Conservation (phyloP, 129 eudicot species). For the Calendula officinalis region DNA sequence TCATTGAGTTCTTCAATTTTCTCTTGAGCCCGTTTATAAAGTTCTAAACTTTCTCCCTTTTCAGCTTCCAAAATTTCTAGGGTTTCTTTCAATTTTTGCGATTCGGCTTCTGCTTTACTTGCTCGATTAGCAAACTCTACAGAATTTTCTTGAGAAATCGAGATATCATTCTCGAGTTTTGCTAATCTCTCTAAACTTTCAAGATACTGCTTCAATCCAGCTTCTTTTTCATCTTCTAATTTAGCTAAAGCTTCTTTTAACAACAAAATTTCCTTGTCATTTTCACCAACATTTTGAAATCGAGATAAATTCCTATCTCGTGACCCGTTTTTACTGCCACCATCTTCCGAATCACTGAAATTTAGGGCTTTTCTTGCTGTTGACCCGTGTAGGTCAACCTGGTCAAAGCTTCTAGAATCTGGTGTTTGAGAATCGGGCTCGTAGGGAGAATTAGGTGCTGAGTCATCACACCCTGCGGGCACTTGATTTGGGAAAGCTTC, state of each 20-base stretch:
- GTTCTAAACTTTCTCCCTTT: slow-evolving; percentile 59
- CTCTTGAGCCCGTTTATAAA: slow-evolving; percentile 52
- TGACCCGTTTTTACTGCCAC: slow-evolving; percentile 6
- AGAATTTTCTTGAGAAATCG: slow-evolving; percentile 55
- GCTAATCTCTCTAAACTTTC: slow-evolving; percentile 66
- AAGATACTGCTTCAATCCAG: slow-evolving; percentile 53
- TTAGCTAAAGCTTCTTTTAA: slow-evolving; percentile 69
- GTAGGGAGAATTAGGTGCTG: slow-evolving; percentile 40
- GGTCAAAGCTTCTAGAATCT: slow-evolving; percentile 38
- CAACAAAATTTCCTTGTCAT: slow-evolving; percentile 52
- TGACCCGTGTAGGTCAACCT: slow-evolving; percentile 46
- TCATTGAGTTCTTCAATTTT: slow-evolving; percentile 27
- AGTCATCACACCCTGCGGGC: slow-evolving; percentile 57
- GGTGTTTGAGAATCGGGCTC: slow-evolving; percentile 64
- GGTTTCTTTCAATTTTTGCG: slow-evolving; percentile 46
- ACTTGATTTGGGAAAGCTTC: slow-evolving; percentile 87
- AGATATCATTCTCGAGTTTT: slow-evolving; percentile 50
- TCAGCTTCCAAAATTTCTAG: slow-evolving; percentile 55
- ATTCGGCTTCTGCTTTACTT: slow-evolving; percentile 64
- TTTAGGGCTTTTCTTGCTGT: slow-evolving; percentile 67
- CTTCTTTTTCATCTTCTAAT: slow-evolving; percentile 82
- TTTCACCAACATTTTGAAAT: slow-evolving; percentile 27
- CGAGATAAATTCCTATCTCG: slow-evolving; percentile 18
- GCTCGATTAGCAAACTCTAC: slow-evolving; percentile 51
- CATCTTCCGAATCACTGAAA: slow-evolving; percentile 51